Evolutionary conservation across 1,139 yeast genomes (phyloP), one percentile per base, ranked within the genome.

Genomic region (Taphrina pruni): DNA sequence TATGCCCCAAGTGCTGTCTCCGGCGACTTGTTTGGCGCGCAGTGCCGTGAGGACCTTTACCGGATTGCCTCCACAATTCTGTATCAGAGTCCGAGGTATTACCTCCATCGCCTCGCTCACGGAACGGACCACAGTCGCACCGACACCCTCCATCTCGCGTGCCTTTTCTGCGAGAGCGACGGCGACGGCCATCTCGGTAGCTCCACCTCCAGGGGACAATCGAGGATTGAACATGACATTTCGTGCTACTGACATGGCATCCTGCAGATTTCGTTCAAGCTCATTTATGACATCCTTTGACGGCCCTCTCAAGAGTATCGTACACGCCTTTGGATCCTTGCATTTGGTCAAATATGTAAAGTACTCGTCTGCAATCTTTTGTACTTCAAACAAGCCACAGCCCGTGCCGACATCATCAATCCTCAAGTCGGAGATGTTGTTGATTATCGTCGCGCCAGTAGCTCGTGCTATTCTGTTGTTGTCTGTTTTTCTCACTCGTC

Each of bases 41-140:
- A 95, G 83, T 77, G 90, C 95, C 1, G 98, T 88, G 74, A 94
- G 84, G 32, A 90, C 84, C 79, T 96, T 86, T 76, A 94, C 92
- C 67, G 99, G 93, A 78, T 92, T 93, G 41, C 97, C 98, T 75
- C 99, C 99, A 74, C 99, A 92, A 81, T 94, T 94, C 81, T 95
- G 99, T 72, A 94, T 88, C 77, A 94, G 85, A 5, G 99, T 95
- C 81, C 99, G 88, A 75, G 99, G 98, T 75, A 94, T 92, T 70
- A 95, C 97, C 80, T 94, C 99, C 83, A 94, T 89, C 0, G 99
- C 98, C 81, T 94, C 98, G 26, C 98, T 97, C 70, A 94, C 98
- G 6, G 99, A 97, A 80, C 91, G 96, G 81, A 94, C 95, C 66
- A 99, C 99, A 96, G 97, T 93, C 81, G 95, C 99, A 70, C 91